These are phyloP conservation scores for Pseudonitzschia pungens DNA, from an alignment of 108 stramenopile species.

Conservation along the genomic window DNA sequence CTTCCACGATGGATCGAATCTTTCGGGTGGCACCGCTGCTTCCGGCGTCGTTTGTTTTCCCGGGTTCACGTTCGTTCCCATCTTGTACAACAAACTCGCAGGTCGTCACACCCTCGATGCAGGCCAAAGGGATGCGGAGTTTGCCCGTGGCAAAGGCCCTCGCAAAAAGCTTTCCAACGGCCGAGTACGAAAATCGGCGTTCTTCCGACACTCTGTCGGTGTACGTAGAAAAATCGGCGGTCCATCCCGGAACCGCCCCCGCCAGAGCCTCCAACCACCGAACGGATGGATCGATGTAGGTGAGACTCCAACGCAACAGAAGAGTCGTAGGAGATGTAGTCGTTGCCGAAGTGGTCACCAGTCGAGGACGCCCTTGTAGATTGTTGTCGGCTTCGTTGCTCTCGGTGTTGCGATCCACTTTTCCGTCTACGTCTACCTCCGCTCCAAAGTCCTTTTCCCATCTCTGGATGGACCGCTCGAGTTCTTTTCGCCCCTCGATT, in stretches of 20 bases:
- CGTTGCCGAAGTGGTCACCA: not conserved
- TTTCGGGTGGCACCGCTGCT: not conserved
- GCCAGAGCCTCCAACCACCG: conserved; percentile 23
- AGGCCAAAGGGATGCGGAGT: conserved; percentile 33
- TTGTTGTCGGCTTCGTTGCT: not conserved
- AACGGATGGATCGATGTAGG: conserved; percentile 31
- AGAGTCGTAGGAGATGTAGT: not conserved
- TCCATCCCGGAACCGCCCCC: conserved; percentile 5
- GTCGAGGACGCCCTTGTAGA: not conserved
- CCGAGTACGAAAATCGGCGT: conserved; percentile 26
- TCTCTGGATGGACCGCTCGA: not conserved
- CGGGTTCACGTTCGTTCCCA: not conserved
- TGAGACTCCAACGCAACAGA: conserved; percentile 33
- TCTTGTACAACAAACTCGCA: conserved; percentile 10
- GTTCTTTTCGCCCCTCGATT: conserved; percentile 3
- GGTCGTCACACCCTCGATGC: conserved; percentile 26
- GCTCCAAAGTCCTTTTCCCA: conserved; percentile 16
- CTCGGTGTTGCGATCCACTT: not conserved
- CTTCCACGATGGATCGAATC: conserved; percentile 28
- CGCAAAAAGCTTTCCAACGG: conserved; percentile 22
- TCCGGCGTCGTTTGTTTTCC: not conserved
- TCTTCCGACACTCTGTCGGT: conserved; percentile 11
- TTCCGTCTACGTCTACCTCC: not conserved
- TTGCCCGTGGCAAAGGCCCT: conserved; percentile 16
- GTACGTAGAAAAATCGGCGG: conserved; percentile 10